These are phyloP conservation scores for Schizosaccharomyces japonicus DNA, from an alignment of 805 yeast species.

Conservation along the genomic window DNA sequence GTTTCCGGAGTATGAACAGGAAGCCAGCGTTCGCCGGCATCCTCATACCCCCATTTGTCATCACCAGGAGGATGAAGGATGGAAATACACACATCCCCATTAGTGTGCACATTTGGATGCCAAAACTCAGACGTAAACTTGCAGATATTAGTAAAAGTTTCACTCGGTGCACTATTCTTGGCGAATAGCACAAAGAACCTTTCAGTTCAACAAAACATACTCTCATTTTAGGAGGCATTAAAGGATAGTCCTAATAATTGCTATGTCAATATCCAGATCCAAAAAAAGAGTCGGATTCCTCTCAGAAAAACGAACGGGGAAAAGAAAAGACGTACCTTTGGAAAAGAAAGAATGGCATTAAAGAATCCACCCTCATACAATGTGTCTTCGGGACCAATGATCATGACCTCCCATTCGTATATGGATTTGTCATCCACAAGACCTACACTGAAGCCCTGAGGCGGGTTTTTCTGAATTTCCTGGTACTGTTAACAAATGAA, in stretches of 20 bases:
- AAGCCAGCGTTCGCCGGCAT: slow-evolving; percentile 73
- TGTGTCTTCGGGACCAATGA: slow-evolving; percentile 49
- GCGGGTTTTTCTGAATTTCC: slow-evolving; percentile 4
- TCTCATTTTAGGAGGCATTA: slow-evolving; percentile 39
- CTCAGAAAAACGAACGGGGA: neutral
- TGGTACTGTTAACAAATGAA: neutral
- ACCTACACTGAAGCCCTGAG: slow-evolving; percentile 52
- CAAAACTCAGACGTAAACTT: slow-evolving; percentile 46
- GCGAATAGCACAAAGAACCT: no score
- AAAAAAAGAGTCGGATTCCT: neutral
- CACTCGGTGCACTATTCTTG: no score
- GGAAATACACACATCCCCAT: slow-evolving; percentile 70
- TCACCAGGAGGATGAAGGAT: slow-evolving; percentile 75
- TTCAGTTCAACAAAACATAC: neutral
- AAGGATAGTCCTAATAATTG: slow-evolving; percentile 32
- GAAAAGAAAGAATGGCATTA: slow-evolving; percentile 37
- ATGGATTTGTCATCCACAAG: slow-evolving; percentile 34
- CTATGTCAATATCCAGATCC: neutral
- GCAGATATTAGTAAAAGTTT: no score
- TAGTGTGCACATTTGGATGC: slow-evolving; percentile 68
- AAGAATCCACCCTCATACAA: slow-evolving; percentile 57
- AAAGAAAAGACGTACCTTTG: slow-evolving; percentile 13
- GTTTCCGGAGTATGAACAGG: slow-evolving; percentile 80
- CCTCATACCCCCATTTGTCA: slow-evolving; percentile 67
- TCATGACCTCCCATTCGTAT: slow-evolving; percentile 36